Conservation (phyloP, 1,139 yeast species). For the Pichia sp. region DNA sequence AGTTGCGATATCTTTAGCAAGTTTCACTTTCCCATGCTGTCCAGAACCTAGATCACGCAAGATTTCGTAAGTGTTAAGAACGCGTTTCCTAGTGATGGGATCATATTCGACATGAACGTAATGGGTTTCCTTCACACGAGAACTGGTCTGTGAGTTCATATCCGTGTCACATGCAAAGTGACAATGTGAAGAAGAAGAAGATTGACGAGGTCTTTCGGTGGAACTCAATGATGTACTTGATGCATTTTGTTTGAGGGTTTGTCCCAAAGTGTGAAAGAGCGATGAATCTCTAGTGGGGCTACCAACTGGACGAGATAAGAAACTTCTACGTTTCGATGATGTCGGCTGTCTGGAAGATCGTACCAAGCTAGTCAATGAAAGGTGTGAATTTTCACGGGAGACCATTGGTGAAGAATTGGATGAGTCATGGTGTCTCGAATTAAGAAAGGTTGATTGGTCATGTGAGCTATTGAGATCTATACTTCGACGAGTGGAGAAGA, state of each 20-base stretch:
- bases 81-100: constrained; percentile 77
- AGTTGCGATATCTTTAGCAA: constrained; percentile 69
- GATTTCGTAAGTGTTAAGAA: constrained; percentile 86
- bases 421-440: constrained; percentile 3
- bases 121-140: constrained; percentile 71
- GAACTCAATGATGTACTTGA: constrained; percentile 7
- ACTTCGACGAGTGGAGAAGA: constrained; percentile 16
- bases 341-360: constrained; percentile 3
- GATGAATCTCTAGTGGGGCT: constrained; percentile 11
- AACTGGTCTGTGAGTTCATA: not conserved
- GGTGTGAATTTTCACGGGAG: constrained; percentile 15
- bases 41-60: constrained; percentile 87
- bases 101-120: constrained; percentile 80
- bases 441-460: not conserved
- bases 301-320: constrained; percentile 5
- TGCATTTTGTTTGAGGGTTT: not conserved
- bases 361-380: constrained; percentile 12
- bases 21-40: constrained; percentile 94
- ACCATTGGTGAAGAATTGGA: constrained; percentile 16
- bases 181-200: not conserved
- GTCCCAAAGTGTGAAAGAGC: not conserved
- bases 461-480: constrained; percentile 11
- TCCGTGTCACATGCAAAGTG: constrained; percentile 4
- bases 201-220: not conserved
- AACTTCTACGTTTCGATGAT: constrained; percentile 8